phyloP scores from a whole-genome alignment of 73 alveolate genomes.

The Strombidium stylifer region DNA sequence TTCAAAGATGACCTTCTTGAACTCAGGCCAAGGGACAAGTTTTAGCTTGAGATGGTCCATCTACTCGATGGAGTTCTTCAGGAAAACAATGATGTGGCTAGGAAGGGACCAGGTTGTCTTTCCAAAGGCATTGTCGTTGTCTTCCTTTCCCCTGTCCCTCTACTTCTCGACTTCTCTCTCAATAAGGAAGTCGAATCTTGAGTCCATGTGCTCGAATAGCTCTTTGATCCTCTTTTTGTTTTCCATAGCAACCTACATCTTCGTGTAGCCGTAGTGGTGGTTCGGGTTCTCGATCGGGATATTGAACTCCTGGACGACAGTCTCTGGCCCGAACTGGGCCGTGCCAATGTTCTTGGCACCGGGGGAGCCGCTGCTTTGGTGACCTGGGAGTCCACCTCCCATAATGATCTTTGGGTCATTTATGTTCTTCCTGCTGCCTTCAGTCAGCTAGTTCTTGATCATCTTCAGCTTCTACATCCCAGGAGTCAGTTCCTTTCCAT shows the following conservation, averaged over 20 bases:
- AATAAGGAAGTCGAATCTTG: background rate
- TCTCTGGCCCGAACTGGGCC: background rate
- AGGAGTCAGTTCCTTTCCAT: too few species aligned
- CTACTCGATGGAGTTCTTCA: conserved; percentile 17
- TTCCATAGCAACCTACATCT: background rate
- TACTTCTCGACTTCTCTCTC: background rate
- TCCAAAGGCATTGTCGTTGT: conserved; percentile 1
- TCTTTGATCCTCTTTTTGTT: conserved; percentile 7
- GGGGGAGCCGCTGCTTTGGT: background rate
- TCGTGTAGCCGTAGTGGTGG: conserved; percentile 20
- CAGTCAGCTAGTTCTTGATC: background rate
- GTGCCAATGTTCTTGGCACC: background rate
- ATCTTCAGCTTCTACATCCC: background rate
- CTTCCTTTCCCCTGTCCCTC: background rate
- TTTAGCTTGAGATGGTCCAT: background rate
- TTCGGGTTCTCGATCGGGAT: conserved; percentile 3
- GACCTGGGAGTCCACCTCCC: too few species aligned
- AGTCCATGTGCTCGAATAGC: conserved; percentile 2
- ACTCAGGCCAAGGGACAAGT: conserved; percentile 49
- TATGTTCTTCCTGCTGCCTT: background rate
- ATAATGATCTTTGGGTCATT: background rate
- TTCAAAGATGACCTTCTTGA: conserved; percentile 7
- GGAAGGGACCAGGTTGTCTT: too few species aligned
- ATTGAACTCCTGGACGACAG: background rate
- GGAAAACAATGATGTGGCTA: conserved; percentile 10